These are phyloP conservation scores for Mycena galericulata DNA, from an alignment of 768 basidiomycete genomes.

Conservation along the genomic window DNA sequence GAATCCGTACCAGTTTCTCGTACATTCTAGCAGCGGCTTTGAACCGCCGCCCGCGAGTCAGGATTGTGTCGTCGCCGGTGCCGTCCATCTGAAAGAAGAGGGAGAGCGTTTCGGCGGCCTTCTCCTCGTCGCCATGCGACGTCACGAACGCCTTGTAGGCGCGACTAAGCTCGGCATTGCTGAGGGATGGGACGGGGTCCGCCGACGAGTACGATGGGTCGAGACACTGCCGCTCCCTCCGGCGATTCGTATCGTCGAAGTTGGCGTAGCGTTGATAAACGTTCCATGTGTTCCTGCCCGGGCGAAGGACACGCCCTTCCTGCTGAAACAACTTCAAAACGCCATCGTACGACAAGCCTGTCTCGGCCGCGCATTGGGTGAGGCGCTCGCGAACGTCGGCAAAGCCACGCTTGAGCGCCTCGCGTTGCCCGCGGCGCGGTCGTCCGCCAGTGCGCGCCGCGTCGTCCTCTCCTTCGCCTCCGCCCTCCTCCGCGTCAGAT, in stretches of 20 bases:
- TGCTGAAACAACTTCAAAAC: not conserved
- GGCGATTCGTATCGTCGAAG: not conserved
- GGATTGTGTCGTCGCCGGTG: not conserved
- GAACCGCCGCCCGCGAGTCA: not conserved
- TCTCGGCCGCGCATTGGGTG: not conserved
- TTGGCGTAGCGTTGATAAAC: not conserved
- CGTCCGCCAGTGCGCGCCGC: not conserved
- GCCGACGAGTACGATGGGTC: not conserved
- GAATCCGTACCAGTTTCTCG: not conserved
- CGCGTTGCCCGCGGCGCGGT: not conserved
- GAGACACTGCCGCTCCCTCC: not conserved
- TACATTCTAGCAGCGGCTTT: not conserved
- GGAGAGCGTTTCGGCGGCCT: not conserved
- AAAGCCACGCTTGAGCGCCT: not conserved
- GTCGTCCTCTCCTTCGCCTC: not conserved
- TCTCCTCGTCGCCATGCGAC: not conserved
- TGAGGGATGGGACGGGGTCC: not conserved
- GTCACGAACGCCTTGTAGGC: not conserved
- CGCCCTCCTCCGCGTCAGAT: not conserved
- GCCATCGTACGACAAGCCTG: not conserved
- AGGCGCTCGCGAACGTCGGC: not conserved
- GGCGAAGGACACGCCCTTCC: not conserved
- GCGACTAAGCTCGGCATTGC: not conserved
- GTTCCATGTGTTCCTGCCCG: not conserved
- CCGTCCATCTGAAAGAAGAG: not conserved